phyloP scores from a whole-genome alignment of 106 monocot species.

The Dioscorea alata region DNA sequence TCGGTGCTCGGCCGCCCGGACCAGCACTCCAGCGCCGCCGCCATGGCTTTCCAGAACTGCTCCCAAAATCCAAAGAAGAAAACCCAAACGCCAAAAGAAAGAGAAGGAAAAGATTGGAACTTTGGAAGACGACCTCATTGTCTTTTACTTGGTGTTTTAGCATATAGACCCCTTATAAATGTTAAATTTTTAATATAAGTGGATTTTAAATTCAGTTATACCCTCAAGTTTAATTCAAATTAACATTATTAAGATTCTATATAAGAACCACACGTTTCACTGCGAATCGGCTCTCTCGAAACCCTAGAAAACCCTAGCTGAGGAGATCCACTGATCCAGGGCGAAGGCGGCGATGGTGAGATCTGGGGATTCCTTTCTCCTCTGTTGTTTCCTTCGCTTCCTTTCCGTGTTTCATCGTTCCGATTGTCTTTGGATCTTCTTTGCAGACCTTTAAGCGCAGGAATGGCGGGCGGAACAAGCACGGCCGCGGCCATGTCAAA shows the following conservation, averaged over 20 bases:
- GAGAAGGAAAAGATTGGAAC: no score
- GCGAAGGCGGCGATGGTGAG: background rate
- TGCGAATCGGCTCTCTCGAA: no score
- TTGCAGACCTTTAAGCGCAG: constrained; percentile 42
- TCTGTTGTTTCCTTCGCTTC: background rate
- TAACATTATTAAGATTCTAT: no score
- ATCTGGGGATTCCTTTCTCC: background rate
- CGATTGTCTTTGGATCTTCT: background rate
- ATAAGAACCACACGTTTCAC: no score
- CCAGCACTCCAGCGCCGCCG: constrained; percentile 96
- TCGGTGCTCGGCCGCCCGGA: constrained; percentile 95
- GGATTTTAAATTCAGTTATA: no score
- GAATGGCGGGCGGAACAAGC: constrained; percentile 45
- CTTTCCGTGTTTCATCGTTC: background rate
- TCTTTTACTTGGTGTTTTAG: no score
- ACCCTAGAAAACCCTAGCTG: no score
- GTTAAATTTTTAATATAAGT: no score
- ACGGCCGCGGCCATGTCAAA: constrained; percentile 43
- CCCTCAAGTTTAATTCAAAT: no score
- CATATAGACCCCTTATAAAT: no score
- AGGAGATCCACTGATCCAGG: no score
- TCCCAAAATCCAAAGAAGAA: background rate
- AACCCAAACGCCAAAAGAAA: background rate
- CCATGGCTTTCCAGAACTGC: constrained; percentile 28
- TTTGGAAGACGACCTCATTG: background rate